Conservation (phyloP, 495 filamentous ascomycete species). For the Aspergillus taichungensis region DNA sequence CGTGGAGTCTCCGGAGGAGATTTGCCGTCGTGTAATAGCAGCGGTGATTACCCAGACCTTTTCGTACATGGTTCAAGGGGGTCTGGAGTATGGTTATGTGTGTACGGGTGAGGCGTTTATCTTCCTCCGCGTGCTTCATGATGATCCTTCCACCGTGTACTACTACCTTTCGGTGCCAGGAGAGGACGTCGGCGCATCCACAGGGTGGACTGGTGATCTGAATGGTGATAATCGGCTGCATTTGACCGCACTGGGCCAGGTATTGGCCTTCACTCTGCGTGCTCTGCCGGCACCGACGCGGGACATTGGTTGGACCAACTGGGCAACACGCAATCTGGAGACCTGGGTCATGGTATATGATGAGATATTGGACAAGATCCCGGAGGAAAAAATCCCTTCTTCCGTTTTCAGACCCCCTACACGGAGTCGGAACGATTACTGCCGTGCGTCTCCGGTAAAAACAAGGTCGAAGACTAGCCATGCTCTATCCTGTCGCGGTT, state of each 20-base stretch:
- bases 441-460: constrained; percentile 18
- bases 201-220: constrained; percentile 1
- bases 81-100: constrained; percentile 33
- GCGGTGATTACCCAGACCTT: constrained; percentile 36
- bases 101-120: constrained; percentile 35
- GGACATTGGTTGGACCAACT: not conserved
- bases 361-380: constrained; percentile 23
- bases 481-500: constrained; percentile 2
- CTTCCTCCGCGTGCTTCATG: constrained; percentile 34
- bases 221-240: constrained; percentile 9
- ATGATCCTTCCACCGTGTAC: constrained; percentile 26
- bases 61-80: constrained; percentile 33
- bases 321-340: constrained; percentile 9
- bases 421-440: constrained; percentile 6
- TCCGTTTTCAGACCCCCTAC: constrained; percentile 9
- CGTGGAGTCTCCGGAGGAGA: constrained; percentile 5
- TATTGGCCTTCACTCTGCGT: constrained; percentile 10
- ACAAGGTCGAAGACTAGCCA: constrained; percentile 8
- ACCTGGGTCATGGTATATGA: constrained; percentile 32
- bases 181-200: constrained; percentile 20
- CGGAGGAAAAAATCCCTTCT: constrained; percentile 16
- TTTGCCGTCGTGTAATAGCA: constrained; percentile 6
- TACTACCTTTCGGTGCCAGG: constrained; percentile 32
- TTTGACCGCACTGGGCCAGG: constrained; percentile 12
- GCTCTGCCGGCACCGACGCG: constrained; percentile 4